These are phyloP conservation scores for Clonostachys chloroleuca DNA, from an alignment of 2,329 filamentous ascomycete species.

Conservation along the genomic window DNA sequence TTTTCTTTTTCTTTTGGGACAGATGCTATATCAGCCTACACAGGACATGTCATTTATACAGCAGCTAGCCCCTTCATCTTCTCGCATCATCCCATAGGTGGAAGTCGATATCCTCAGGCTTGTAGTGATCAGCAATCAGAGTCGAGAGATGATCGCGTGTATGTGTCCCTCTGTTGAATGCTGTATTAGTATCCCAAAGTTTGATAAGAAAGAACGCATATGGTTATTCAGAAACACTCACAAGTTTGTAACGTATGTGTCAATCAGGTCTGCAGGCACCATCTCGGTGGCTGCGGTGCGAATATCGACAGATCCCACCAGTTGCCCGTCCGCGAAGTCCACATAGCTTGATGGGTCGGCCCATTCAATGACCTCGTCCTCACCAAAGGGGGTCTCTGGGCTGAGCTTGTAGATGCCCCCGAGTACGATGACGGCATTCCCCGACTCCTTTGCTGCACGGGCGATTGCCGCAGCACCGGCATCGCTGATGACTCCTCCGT, in stretches of 20 bases:
- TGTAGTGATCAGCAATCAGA: constrained; percentile 73
- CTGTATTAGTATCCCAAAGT: constrained; percentile 5
- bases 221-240: constrained; percentile 21
- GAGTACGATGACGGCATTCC: constrained; percentile 82
- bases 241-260: constrained; percentile 80
- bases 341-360: constrained; percentile 76
- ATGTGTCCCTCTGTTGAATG: constrained; percentile 51
- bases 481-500: constrained; percentile 80
- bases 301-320: constrained; percentile 70
- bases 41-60: constrained; percentile 7
- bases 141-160: constrained; percentile 69
- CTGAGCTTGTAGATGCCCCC: constrained; percentile 92
- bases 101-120: constrained; percentile 65
- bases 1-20: background rate
- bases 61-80: no score
- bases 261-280: constrained; percentile 69
- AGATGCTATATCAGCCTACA: background rate
- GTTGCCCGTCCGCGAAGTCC: constrained; percentile 71
- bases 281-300: constrained; percentile 80
- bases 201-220: background rate
- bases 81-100: constrained; percentile 33
- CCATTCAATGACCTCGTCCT: constrained; percentile 79
- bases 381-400: constrained; percentile 81
- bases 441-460: constrained; percentile 76
- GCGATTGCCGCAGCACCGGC: constrained; percentile 82